Base-by-base conservation (phyloP, 345 rosid genomes). In the Sonneratia caseolaris region DNA sequence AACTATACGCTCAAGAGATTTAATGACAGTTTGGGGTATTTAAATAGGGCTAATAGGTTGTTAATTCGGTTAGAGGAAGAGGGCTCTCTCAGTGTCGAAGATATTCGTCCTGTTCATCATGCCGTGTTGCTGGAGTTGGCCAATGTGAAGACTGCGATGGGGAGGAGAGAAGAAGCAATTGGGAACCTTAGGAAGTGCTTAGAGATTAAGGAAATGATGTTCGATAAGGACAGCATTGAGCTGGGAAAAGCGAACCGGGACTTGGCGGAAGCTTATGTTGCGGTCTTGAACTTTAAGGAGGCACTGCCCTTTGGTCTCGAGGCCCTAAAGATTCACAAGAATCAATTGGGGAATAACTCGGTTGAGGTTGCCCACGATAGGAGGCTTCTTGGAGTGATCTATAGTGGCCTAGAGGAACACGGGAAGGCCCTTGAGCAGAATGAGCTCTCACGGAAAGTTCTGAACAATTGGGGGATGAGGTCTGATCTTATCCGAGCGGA, bases 111-210 rank as follows among this genome's bases (percentile, higher is more conserved):
- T 0, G 87, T 92, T 74, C 69, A 81, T 75, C 96, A 88, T 48
- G 93, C 97, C 0, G 98, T 92, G 80, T 85, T 89, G 53, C 91
- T 89, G 32, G 96, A 86, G 86, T 83, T 90, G 70, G 90, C 96
- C 0, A 89, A 89, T 75, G 98, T 87, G 51, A 90, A 95, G 80
- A 88, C 92, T 0, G 97, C 97, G 3, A 86, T 90, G 88, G 99
- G 98, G 24, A 86, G 97, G 79, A 72, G 96, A 71, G 99, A 95
- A 76, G 99, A 92, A 81, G 99, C 97, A 61, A 72, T 95, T 27
- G 86, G 73, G 80, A 86, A 90, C 83, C 81, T 87, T 71, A 84
- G 82, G 76, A 88, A 86, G 85, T 84, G 90, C 82, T 57, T 92
- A 74, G 89, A 89, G 86, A 88, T 95, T 45, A 95, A 92, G 73